Conservation (phyloP, 2,329 filamentous ascomycete genomes). For the Colletotrichum endophyticum region DNA sequence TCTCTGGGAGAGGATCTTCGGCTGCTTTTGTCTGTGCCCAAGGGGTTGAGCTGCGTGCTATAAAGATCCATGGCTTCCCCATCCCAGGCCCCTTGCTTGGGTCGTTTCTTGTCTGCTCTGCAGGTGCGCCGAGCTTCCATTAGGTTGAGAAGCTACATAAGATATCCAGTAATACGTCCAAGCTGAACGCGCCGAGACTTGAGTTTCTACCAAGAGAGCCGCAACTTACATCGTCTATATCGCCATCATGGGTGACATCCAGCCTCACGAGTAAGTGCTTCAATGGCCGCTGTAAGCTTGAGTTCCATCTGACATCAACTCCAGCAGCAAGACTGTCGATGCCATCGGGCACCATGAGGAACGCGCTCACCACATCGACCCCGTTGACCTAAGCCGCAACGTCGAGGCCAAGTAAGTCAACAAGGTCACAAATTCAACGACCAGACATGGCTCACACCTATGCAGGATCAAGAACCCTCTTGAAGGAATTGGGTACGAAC, state of each 20-base stretch:
- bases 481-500: slow-evolving; percentile 51
- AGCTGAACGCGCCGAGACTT: neutral
- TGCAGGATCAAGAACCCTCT: slow-evolving; percentile 51
- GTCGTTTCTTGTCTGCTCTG: neutral
- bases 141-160: neutral
- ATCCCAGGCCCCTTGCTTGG: neutral
- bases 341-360: slow-evolving; percentile 30
- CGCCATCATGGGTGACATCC: slow-evolving; percentile 16
- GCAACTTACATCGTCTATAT: neutral
- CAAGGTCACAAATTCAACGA: neutral
- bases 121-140: neutral
- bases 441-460: neutral
- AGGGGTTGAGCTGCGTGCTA: neutral
- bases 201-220: neutral
- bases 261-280: neutral
- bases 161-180: neutral
- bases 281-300: too few relatives aligned
- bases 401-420: slow-evolving; percentile 47
- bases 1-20: neutral
- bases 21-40: neutral
- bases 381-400: slow-evolving; percentile 39
- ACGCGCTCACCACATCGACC: slow-evolving; percentile 12
- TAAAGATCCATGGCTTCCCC: slow-evolving; percentile 15
- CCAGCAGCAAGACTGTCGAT: slow-evolving; percentile 30
- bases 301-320: neutral